Evolutionary conservation across 2,329 filamentous ascomycete genomes (phyloP), one percentile per base, ranked within the genome.

Genomic region (Xylaria sp.): DNA sequence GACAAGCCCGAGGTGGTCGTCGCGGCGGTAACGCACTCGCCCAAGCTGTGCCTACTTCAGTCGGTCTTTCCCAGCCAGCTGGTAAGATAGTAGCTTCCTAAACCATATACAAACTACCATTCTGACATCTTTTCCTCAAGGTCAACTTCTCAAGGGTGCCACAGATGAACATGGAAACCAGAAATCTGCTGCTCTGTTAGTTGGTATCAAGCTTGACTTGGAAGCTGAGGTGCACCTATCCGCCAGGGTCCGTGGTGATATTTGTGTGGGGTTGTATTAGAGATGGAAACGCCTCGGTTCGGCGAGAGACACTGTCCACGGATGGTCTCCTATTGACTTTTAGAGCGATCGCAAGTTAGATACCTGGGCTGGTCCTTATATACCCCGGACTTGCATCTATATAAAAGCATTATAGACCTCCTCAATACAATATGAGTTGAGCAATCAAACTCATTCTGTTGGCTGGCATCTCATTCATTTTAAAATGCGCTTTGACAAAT

Each of bases 221-320:
- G 85, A 88, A 73, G 85, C 85, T 14, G 85, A 88, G 72, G 83
- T 88, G 45, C 84, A 88, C 72, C 75, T 88, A 66, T 88, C 85
- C 17, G 85, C 86, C 51, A 76, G 85, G 54, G 79, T 88, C 63
- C 79, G 84, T 49, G 85, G 86, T 79, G 86, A 88, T 72, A 87
- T 88, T 69, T 81, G 82, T 19, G 81, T 88, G 65, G 84, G 84
- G 47, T 74, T 87, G 69, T 87, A 86, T 73, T 87, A 77, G 65
- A 45, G 14, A 43, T 12, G 8, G 35, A 46, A 23, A 12, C 7
- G 14, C 17, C 7, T 46, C 12, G 11, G 35, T 15, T 38, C 12
- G 25, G 37, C 7, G n/a, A 45, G 37, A 43, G 54, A 14, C 23
- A 33, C 38, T 33, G 28, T 46, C 23, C 17, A 51, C 23, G 21